Percentiles rank a stretch among this genome's conserved stretches.
Conservation (phyloP, 176 grass and related monocot genomes). For the Stipa capillata region DNA sequence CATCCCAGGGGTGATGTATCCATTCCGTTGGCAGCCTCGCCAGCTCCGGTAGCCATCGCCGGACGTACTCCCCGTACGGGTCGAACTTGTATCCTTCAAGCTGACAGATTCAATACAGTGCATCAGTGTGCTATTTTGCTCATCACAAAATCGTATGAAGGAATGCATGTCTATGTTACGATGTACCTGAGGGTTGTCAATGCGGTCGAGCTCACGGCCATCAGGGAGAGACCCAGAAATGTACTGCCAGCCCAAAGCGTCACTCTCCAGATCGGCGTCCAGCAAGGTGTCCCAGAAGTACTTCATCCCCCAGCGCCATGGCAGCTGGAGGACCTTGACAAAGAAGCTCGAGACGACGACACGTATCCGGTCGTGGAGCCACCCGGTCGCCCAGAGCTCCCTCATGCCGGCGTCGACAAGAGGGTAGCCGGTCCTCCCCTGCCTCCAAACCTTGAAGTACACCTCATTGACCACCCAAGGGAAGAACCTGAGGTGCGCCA, state of each 20-base stretch:
- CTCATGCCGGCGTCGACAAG: slow-evolving; percentile 97
- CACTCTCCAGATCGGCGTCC: slow-evolving; percentile 97
- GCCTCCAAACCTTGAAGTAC: slow-evolving; percentile 89
- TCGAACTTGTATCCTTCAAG: slow-evolving; percentile 97
- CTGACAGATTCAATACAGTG: slow-evolving; percentile 30
- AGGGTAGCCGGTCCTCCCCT: slow-evolving; percentile 91
- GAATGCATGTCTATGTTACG: slow-evolving; percentile 19
- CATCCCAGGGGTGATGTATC: slow-evolving; percentile 99
- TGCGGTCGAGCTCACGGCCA: slow-evolving; percentile 79
- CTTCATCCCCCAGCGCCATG: slow-evolving; percentile 99
- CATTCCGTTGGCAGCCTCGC: slow-evolving; percentile 87
- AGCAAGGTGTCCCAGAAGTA: slow-evolving; percentile 99
- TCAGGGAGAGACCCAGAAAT: slow-evolving; percentile 92
- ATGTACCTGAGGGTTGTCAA: slow-evolving; percentile 98
- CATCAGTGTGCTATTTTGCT: slow-evolving; percentile 26
- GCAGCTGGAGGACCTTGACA: slow-evolving; percentile 90
- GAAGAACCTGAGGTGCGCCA: slow-evolving; percentile 90
- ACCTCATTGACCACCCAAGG: slow-evolving; percentile 82
- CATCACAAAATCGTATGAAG: slow-evolving; percentile 20
- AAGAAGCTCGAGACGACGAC: slow-evolving; percentile 95
- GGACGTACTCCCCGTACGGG: slow-evolving; percentile 78
- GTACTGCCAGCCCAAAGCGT: slow-evolving; percentile 95
- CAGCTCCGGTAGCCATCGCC: slow-evolving; percentile 92
- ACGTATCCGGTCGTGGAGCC: slow-evolving; percentile 90
- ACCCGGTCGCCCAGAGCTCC: slow-evolving; percentile 97